A percentile compares a stretch with the other conserved stretches of the same genome.
These are phyloP conservation scores for Erigeron philadelphicus DNA, from an alignment of 140 eudicot species.

Conservation along the genomic window DNA sequence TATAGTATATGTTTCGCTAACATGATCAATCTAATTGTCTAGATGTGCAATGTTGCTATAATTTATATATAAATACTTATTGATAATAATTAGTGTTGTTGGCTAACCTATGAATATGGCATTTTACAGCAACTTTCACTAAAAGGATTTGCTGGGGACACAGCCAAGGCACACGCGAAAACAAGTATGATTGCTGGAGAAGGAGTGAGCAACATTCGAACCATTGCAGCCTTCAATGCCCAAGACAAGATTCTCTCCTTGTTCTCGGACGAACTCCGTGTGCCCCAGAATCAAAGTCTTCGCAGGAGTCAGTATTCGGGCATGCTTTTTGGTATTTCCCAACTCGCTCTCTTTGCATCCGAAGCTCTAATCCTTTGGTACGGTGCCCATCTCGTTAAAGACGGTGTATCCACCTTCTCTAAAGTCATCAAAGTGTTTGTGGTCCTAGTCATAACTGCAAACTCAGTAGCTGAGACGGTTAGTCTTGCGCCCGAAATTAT, in stretches of 20 bases:
- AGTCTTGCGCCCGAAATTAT: constrained; percentile 93
- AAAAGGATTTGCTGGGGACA: constrained; percentile 98
- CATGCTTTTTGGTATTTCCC: constrained; percentile 79
- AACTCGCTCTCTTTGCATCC: constrained; percentile 85
- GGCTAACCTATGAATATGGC: constrained; percentile 10
- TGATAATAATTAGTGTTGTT: background rate
- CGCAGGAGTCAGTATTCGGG: constrained; percentile 75
- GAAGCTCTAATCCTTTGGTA: constrained; percentile 98
- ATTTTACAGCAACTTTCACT: constrained; percentile 84
- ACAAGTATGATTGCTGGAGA: constrained; percentile 99
- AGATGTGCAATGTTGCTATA: too few species aligned
- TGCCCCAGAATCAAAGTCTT: constrained; percentile 73
- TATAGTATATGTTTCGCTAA: too few species aligned
- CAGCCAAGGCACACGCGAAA: constrained; percentile 96
- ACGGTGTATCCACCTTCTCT: constrained; percentile 79
- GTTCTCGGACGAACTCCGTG: constrained; percentile 60
- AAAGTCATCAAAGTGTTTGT: constrained; percentile 90
- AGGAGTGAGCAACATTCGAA: constrained; percentile 96
- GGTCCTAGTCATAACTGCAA: constrained; percentile 87
- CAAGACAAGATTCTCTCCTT: constrained; percentile 77
- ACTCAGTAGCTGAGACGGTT: constrained; percentile 89
- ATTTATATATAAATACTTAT: background rate
- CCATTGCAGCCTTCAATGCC: constrained; percentile 96
- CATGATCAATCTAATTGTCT: too few species aligned
- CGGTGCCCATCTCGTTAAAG: constrained; percentile 83